These are phyloP conservation scores for Cicer cuneatum DNA, from an alignment of 306 rosid genomes.

Conservation along the genomic window DNA sequence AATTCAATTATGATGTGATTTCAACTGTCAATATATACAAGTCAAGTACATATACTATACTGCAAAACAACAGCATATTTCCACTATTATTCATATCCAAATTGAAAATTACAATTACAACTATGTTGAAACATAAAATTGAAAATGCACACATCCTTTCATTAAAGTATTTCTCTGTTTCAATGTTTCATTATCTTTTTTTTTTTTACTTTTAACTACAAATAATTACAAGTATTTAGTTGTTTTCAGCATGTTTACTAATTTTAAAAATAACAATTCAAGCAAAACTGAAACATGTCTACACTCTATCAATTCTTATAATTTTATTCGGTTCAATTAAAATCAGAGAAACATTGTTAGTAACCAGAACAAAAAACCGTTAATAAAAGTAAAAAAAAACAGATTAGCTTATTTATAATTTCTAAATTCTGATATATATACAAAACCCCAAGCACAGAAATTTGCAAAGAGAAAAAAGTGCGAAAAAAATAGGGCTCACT, in stretches of 20 bases:
- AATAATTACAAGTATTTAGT: background rate
- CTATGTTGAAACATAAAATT: background rate
- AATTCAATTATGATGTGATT: background rate
- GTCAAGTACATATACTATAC: constrained; percentile 11
- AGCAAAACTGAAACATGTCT: background rate
- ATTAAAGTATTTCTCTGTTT: background rate
- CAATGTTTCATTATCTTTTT: background rate
- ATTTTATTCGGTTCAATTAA: background rate
- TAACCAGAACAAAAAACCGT: constrained; percentile 4
- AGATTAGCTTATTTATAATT: constrained; percentile 25
- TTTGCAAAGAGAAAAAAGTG: background rate
- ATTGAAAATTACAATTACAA: constrained; percentile 9
- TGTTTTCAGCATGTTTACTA: background rate
- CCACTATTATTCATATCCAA: background rate
- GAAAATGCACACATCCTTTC: background rate
- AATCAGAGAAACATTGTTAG: background rate
- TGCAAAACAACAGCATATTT: constrained; percentile 13
- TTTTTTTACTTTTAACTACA: background rate
- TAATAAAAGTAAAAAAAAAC: background rate
- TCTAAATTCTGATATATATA: background rate
- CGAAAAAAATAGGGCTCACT: constrained; percentile 47
- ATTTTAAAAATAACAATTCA: background rate
- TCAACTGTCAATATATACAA: background rate
- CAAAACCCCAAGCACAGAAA: background rate
- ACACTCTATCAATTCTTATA: background rate